Evolutionary conservation across 2,329 filamentous ascomycete species (phyloP), one percentile per base, ranked within the genome.

Genomic region (Chaetomium sp.): DNA sequence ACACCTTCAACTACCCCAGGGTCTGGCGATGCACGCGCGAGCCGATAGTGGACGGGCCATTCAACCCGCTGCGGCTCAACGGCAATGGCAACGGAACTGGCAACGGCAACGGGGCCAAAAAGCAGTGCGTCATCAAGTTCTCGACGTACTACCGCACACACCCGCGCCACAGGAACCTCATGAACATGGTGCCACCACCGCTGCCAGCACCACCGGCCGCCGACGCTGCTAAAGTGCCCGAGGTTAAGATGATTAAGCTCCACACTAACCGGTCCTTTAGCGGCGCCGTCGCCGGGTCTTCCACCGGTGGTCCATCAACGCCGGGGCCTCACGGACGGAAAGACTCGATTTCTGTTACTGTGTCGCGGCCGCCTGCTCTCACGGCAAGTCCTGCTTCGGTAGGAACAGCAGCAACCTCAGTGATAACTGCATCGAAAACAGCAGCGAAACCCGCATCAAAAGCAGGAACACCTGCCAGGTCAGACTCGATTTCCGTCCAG

Each of bases 1-100:
- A 81, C 40, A 76, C 71, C 12, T 65, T 81, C 55, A 72, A 72
- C 53, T 72, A 75, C 53, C 78, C 77, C 43, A 73, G 69, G 9
- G 73, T 71, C 62, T 80, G 76, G 74, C 72, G 66, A 37, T 74
- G 62, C 12, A 47, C 57, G 1, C 64, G 69, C 12, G 70, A 59
- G 19, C 49, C 52, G 7, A 14, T 19, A n/a, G 43, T 52, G 10
- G 54, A 58, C 14, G 55, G 34, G 10, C 55, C 66, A 59, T 52
- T 54, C 9, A 36, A 41, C 5, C 42, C 14, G 37, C 41, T 27
- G 19, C 19, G 19, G 19, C 19, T 27, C 19, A 27, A 27, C 19
- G 19, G 19, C 19, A 27, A 27, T 3, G 19, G 19, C 19, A 27
- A 27, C 19, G 19, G 19, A 2, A 27, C 2, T 3, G 19, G 19